Evolutionary conservation across 805 yeast species (phyloP), one percentile per base, ranked within the genome.

Genomic region (Candida anglica): DNA sequence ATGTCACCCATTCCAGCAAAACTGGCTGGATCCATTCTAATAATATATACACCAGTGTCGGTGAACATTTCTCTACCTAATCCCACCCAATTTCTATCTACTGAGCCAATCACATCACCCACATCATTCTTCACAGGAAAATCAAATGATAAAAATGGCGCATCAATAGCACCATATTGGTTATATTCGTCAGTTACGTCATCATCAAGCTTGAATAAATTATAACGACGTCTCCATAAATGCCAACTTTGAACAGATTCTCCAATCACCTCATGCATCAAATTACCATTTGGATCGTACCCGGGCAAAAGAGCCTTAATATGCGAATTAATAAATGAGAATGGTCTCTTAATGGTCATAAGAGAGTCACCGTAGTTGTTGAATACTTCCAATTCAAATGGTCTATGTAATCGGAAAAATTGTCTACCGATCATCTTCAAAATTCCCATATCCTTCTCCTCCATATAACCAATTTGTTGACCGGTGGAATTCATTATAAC

Each of bases 211-310:
- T 73, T 66, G 53, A 86, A 93, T 46, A 93, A 63, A 50, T 89
- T 86, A 58, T 93, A 93, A 31, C 82, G 63, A 38, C 98, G 69
- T 53, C 98, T 73, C 96, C 96, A 89, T 27, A 82, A 66, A 63
- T 93, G 98, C 96, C 96, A 93, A 43, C 83, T 80, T 58, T 93
- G 98, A 4, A 84, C 77, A 18, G 86, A 75, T 54, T 91, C 97
- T 1, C 98, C 98, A 14, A 93, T 63, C 10, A 61, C 62, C 30
- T 71, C 76, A 25, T 60, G 58, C 37, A 67, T 60, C 8, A 60
- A 45, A 15, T 61, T 49, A 30, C 68, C 63, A 23, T 60, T 43
- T 5, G 38, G 33, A 37, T 56, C 65, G 33, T 59, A 57, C 1
- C 75, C 72, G 0, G 95, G 94, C 30, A 82, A 55, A 6, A 74